Evolutionary conservation across 495 filamentous ascomycete genomes (phyloP).

Genomic region (Penicillium pancosmium): DNA sequence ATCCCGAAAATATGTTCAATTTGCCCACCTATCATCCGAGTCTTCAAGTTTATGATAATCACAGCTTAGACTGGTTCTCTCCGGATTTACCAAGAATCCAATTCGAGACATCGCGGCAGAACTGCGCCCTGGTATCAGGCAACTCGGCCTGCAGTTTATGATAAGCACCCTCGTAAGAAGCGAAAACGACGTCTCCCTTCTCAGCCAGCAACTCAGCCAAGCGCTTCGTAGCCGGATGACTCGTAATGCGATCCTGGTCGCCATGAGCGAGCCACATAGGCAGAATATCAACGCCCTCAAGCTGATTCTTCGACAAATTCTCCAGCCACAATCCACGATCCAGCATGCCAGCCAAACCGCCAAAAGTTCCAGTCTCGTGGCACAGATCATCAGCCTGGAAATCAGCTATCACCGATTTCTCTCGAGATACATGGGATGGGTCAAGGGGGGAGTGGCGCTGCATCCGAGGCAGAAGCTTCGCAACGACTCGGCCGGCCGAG

Average conservation of each 20-base stretch:
- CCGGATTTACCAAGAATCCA: conserved; percentile 66
- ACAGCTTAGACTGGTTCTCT: conserved; percentile 16
- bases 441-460: conserved; percentile 59
- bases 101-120: conserved; percentile 68
- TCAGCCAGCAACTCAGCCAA: conserved; percentile 56
- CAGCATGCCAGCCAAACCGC: conserved; percentile 73
- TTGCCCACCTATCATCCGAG: no score
- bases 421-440: conserved; percentile 60
- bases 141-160: conserved; percentile 77
- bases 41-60: neutral
- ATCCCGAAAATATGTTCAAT: conserved; percentile 2
- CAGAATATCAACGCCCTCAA: conserved; percentile 13
- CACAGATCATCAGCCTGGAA: conserved; percentile 61
- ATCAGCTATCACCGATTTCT: conserved; percentile 50
- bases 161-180: conserved; percentile 74
- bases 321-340: conserved; percentile 54
- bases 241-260: conserved; percentile 65
- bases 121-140: conserved; percentile 59
- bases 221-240: conserved; percentile 59
- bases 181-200: conserved; percentile 67
- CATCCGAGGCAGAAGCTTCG: conserved; percentile 53
- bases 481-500: conserved; percentile 61
- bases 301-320: conserved; percentile 7
- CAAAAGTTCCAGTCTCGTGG: conserved; percentile 79
- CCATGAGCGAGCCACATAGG: conserved; percentile 69